These are phyloP conservation scores for Amaranthus cruentus DNA, from an alignment of 148 eudicot genomes.

Conservation along the genomic window DNA sequence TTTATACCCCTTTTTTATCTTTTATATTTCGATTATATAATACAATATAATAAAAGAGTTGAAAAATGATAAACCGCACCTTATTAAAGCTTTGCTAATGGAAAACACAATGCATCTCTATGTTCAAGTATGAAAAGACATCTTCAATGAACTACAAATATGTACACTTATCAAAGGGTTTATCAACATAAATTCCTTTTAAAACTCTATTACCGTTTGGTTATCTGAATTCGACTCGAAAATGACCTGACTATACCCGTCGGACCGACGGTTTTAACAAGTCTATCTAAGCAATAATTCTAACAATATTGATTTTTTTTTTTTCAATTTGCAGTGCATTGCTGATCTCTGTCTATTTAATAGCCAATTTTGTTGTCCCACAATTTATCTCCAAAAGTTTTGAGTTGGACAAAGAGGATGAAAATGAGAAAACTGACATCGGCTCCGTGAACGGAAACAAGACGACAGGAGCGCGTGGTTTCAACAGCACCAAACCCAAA, in stretches of 20 bases:
- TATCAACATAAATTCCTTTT: neutral
- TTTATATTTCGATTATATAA: neutral
- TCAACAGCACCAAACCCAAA: constrained; percentile 12
- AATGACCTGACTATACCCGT: too few relatives aligned
- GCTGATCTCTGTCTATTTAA: constrained; percentile 13
- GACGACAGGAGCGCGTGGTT: neutral
- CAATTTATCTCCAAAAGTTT: constrained; percentile 11
- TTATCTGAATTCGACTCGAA: neutral
- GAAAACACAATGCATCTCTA: too few relatives aligned
- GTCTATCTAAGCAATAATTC: too few relatives aligned
- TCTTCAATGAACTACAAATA: too few relatives aligned
- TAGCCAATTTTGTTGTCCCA: constrained; percentile 28
- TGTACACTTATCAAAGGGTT: neutral
- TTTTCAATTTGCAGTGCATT: constrained; percentile 21
- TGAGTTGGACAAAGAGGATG: constrained; percentile 5
- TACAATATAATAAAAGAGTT: neutral
- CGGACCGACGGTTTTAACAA: neutral
- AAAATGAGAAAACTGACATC: constrained; percentile 6
- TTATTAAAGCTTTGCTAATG: too few relatives aligned
- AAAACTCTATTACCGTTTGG: neutral
- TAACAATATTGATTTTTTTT: neutral
- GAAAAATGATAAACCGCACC: neutral
- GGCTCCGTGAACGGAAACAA: neutral
- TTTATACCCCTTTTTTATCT: neutral
- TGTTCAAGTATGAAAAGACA: too few relatives aligned